These are phyloP conservation scores for Galeopsis tetrahit DNA, from an alignment of 257 asterid species.

Conservation along the genomic window DNA sequence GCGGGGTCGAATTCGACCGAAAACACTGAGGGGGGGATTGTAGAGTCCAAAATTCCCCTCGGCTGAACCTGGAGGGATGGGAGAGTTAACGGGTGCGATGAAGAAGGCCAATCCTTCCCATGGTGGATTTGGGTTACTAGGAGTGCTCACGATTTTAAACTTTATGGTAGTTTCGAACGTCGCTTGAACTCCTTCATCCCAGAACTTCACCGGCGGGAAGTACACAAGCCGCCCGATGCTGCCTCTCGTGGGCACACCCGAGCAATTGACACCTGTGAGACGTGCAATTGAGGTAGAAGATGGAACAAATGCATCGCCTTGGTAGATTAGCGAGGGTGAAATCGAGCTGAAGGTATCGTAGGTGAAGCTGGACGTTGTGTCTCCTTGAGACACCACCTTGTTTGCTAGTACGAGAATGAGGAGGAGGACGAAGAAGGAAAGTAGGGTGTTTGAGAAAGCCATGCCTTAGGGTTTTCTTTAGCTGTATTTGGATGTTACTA, in stretches of 20 bases:
- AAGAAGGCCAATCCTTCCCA: constrained; percentile 23
- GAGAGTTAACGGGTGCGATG: not conserved
- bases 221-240: constrained; percentile 6
- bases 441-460: too few species aligned
- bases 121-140: not conserved
- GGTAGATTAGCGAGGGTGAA: not conserved
- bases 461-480: too few species aligned
- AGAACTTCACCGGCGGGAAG: not conserved
- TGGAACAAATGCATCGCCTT: constrained; percentile 15
- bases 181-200: not conserved
- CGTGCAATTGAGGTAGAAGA: not conserved
- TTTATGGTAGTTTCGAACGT: not conserved
- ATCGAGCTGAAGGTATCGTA: not conserved
- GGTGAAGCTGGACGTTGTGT: not conserved
- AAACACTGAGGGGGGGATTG: too few species aligned
- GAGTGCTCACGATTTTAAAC: not conserved
- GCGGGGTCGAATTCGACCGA: not conserved
- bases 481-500: too few species aligned
- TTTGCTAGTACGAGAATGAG: not conserved
- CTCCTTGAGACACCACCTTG: not conserved
- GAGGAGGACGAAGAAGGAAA: too few species aligned
- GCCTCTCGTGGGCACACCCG: not conserved
- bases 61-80: too few species aligned
- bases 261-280: not conserved
- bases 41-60: too few species aligned